Percentiles rank a stretch among this genome's conserved stretches.
phyloP scores from a whole-genome alignment of 805 yeast species.

The Hemisphaericaspora nanyangensis region DNA sequence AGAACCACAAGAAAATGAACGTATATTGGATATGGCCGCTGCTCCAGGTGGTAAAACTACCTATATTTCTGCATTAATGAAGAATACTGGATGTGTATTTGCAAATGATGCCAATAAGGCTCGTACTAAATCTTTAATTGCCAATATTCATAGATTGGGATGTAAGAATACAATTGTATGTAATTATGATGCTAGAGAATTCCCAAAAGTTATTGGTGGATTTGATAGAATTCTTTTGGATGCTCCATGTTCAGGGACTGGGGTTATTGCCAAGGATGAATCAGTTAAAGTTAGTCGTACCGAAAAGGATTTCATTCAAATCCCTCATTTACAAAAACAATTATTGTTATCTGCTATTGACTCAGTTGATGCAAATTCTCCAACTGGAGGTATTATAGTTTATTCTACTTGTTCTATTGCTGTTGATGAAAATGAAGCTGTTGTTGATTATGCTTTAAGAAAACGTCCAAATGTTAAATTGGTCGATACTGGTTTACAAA shows the following conservation, averaged over 20 bases:
- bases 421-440: conserved; percentile 97
- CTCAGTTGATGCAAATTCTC: conserved; percentile 89
- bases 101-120: conserved; percentile 97
- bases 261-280: conserved; percentile 97
- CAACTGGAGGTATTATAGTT: conserved; percentile 90
- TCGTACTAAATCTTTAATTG: conserved; percentile 93
- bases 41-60: conserved; percentile 99
- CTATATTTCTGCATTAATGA: conserved; percentile 92
- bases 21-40: conserved; percentile 97
- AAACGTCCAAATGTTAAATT: conserved; percentile 94
- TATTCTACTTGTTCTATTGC: conserved; percentile 98
- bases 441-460: conserved; percentile 94
- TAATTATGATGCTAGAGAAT: conserved; percentile 97
- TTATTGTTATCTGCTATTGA: conserved; percentile 91
- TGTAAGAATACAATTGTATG: conserved; percentile 96
- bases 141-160: conserved; percentile 95
- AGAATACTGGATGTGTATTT: conserved; percentile 94
- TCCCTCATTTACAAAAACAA: conserved; percentile 96
- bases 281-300: conserved; percentile 90
- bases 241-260: conserved; percentile 99
- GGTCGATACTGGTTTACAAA: conserved; percentile 86
- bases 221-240: conserved; percentile 92
- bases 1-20: conserved; percentile 95
- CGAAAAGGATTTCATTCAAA: conserved; percentile 92
- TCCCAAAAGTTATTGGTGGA: conserved; percentile 97